phyloP scores from a whole-genome alignment of 495 filamentous ascomycete genomes.

The Penicillium turbatum region DNA sequence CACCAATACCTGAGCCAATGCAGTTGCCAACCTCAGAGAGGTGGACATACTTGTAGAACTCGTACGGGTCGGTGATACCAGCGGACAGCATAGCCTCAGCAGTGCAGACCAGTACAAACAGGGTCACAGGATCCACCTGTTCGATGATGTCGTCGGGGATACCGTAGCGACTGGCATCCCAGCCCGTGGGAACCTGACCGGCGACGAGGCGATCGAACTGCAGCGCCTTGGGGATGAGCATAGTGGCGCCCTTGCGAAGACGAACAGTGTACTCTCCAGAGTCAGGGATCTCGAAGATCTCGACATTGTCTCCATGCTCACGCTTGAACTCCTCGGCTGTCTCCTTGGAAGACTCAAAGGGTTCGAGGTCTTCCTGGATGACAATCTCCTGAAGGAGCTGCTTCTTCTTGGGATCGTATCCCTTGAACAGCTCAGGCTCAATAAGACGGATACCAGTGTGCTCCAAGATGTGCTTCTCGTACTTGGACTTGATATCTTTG shows the following conservation, averaged over 20 bases:
- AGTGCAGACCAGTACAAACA: constrained; percentile 90
- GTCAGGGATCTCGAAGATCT: constrained; percentile 93
- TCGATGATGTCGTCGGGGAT: constrained; percentile 96
- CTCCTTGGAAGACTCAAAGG: constrained; percentile 96
- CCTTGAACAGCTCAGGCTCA: constrained; percentile 93
- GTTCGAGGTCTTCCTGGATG: constrained; percentile 92
- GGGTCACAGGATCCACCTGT: constrained; percentile 93
- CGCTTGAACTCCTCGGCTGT: constrained; percentile 96
- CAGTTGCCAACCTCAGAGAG: constrained; percentile 98
- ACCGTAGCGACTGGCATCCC: constrained; percentile 92
- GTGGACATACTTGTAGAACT: constrained; percentile 99
- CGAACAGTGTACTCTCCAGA: constrained; percentile 92
- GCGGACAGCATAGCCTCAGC: constrained; percentile 84
- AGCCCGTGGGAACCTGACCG: constrained; percentile 93
- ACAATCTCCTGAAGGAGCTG: constrained; percentile 96
- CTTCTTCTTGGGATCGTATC: constrained; percentile 98
- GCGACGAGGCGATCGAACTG: constrained; percentile 96
- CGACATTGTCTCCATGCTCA: constrained; percentile 94
- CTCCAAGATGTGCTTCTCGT: constrained; percentile 93
- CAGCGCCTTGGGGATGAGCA: constrained; percentile 94
- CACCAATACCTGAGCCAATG: constrained; percentile 95
- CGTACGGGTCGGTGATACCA: constrained; percentile 98
- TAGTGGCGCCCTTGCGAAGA: constrained; percentile 86
- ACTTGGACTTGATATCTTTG: constrained; percentile 94
- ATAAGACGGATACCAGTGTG: constrained; percentile 97